Evolutionary conservation across 257 asterid species (phyloP).

Genomic region (Solanum rostratum): DNA sequence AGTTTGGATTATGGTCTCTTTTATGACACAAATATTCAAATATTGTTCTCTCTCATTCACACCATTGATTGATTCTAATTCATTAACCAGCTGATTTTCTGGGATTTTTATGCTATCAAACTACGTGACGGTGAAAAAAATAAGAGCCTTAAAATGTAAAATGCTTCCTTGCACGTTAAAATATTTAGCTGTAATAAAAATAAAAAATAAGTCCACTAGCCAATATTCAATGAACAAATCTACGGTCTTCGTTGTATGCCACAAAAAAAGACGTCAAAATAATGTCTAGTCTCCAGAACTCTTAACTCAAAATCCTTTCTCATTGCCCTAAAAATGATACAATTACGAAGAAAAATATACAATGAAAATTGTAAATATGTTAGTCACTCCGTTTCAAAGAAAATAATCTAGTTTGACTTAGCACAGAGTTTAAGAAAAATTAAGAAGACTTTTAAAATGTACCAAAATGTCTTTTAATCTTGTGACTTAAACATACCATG

Average conservation of each 20-base stretch:
- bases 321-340: not conserved
- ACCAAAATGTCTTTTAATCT: too few species aligned
- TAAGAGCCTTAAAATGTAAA: not conserved
- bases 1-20: not conserved
- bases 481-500: too few species aligned
- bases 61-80: not conserved
- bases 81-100: not conserved
- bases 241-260: not conserved
- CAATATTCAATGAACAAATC: not conserved
- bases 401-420: too few species aligned
- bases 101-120: not conserved
- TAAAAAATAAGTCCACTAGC: not conserved
- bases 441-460: too few species aligned
- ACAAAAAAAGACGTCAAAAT: not conserved
- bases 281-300: not conserved
- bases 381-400: too few species aligned
- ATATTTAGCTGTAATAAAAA: not conserved
- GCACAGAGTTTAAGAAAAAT: too few species aligned
- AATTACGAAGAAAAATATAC: not conserved
- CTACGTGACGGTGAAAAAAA: not conserved
- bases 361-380: not conserved
- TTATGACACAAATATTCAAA: not conserved
- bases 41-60: not conserved
- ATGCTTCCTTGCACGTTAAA: not conserved
- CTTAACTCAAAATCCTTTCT: not conserved